phyloP scores from a whole-genome alignment of 2,329 filamentous ascomycete genomes.

The Juglanconis sp. region DNA sequence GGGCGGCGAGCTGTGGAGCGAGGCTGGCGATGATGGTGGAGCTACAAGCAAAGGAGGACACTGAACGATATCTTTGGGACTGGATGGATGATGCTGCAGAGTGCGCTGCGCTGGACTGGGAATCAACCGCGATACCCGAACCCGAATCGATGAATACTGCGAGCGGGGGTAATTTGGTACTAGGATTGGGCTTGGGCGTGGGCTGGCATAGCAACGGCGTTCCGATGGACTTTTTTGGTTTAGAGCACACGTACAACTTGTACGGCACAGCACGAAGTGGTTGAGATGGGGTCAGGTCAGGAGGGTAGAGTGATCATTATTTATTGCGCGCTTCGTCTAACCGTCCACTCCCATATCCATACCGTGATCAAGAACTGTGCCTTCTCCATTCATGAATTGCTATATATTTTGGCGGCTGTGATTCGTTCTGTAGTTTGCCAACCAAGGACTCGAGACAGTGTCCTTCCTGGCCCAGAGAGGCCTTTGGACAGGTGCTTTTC shows the following conservation, averaged over 20 bases:
- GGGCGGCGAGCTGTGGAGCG: too few relatives aligned
- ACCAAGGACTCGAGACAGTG: too few relatives aligned
- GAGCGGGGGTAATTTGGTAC: neutral
- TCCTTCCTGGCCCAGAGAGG: too few relatives aligned
- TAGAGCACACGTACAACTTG: neutral
- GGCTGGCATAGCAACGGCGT: slow-evolving; percentile 34
- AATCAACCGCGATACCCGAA: too few relatives aligned
- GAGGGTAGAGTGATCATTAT: neutral
- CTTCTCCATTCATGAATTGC: neutral
- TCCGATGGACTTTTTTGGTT: slow-evolving; percentile 3
- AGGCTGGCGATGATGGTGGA: neutral
- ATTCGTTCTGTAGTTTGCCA: neutral
- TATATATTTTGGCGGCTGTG: neutral
- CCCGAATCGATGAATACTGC: neutral
- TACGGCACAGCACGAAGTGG: neutral
- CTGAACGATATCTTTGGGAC: too few relatives aligned
- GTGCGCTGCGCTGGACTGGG: too few relatives aligned
- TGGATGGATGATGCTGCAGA: too few relatives aligned
- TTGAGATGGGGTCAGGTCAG: neutral
- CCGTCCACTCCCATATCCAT: neutral
- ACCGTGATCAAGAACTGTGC: neutral
- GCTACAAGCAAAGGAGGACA: too few relatives aligned
- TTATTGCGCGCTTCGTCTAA: slow-evolving; percentile 13
- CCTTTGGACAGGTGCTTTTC: too few relatives aligned
- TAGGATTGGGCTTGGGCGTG: neutral